These are phyloP conservation scores for Piper betle DNA, from an alignment of 164 flowering plant genomes.

Conservation along the genomic window DNA sequence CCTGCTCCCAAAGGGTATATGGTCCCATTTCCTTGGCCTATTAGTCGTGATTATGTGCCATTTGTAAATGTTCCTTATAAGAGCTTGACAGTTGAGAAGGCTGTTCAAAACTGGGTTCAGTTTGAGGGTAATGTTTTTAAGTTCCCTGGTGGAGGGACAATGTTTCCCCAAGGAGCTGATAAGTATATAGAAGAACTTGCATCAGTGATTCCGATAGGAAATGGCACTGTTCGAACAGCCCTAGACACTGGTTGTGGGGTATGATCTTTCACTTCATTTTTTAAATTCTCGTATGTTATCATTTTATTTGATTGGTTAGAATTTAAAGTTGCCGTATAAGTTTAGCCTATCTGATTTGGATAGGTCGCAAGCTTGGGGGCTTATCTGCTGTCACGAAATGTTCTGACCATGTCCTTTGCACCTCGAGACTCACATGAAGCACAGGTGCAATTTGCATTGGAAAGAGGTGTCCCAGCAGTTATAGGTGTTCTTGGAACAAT, in stretches of 20 bases:
- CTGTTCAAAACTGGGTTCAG: conserved; percentile 88
- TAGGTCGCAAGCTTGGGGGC: conserved; percentile 99
- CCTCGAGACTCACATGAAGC: conserved; percentile 94
- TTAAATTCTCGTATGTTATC: too few relatives aligned
- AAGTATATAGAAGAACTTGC: conserved; percentile 92
- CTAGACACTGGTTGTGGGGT: conserved; percentile 98
- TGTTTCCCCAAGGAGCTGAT: conserved; percentile 99
- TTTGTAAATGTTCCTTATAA: conserved; percentile 89
- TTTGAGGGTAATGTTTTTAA: conserved; percentile 80
- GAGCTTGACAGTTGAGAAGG: conserved; percentile 80
- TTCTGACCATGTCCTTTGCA: conserved; percentile 87
- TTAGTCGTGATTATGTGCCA: conserved; percentile 78
- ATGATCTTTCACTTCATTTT: conserved; percentile 14
- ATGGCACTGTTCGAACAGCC: conserved; percentile 85
- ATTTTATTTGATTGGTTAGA: background rate
- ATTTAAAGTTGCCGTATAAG: too few relatives aligned
- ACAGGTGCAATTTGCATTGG: conserved; percentile 90
- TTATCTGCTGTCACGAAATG: conserved; percentile 74
- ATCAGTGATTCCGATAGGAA: conserved; percentile 66
- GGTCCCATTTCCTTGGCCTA: conserved; percentile 92
- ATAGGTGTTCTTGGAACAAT: conserved; percentile 86
- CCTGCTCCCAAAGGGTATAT: conserved; percentile 85
- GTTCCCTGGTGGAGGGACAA: conserved; percentile 98
- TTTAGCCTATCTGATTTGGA: conserved; percentile 3
- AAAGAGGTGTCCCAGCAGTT: conserved; percentile 89